Evolutionary conservation across 345 rosid genomes (phyloP), one percentile per base, ranked within the genome.

Genomic region (Excoecaria cochinchinensis): DNA sequence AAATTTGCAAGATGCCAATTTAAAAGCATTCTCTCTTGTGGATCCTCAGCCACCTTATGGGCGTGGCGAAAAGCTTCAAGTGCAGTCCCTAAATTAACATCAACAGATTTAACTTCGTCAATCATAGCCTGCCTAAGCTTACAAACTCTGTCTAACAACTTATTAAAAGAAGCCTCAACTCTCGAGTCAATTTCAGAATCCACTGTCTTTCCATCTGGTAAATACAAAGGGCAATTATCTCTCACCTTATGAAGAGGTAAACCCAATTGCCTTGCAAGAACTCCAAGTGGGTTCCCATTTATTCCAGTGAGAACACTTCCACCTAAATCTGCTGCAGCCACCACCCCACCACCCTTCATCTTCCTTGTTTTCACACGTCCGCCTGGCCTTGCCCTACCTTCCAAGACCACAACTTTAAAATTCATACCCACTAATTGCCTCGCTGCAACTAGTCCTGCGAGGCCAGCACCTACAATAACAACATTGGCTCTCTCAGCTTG

Each of bases 221-320:
- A 84, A 87, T 95, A 91, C 88, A 93, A 83, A 44, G 98, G 99
- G 40, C 98, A 95, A 60, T 86, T 85, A 83, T 95, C 98, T 80
- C 98, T 89, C 61, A 95, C 97, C 91, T 93, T 95, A 83, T 93
- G 99, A 52, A 95, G 95, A 24, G 98, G 99, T 67, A 95, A 81
- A 16, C 86, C 92, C 31, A 93, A 77, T 65, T 95, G 98, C 85
- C 95, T 81, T 14, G 97, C 99, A 58, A 95, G 86, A 78, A 95
- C 99, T 4, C 99, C 99, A 0, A 91, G 89, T 0, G 97, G 97
- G 24, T 93, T 95, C 51, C 98, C 98, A 78, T 95, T 93, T 19
- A 95, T 92, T 66, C 98, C 99, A 0, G 98, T 95, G 68, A 93
- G 84, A n/a, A 95, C 98, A 48, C 99, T 91, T 47, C 98, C 99